phyloP scores from a whole-genome alignment of 257 asterid species.

The Solanum bukasovii region DNA sequence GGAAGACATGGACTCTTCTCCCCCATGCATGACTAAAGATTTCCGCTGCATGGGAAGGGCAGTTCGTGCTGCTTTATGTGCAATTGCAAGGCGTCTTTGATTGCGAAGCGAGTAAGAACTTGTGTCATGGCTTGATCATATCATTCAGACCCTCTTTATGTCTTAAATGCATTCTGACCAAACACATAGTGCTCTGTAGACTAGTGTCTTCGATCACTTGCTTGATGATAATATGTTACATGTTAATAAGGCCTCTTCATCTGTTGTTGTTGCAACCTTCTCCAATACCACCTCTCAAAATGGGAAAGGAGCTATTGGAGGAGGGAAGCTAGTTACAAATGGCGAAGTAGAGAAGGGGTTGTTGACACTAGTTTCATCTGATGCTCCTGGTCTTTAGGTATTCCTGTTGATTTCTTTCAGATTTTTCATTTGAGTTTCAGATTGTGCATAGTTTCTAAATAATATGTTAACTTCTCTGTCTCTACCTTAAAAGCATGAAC shows the following conservation, averaged over 20 bases:
- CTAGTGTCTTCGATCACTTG: constrained; percentile 54
- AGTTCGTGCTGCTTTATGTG: constrained; percentile 73
- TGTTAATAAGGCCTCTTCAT: constrained; percentile 67
- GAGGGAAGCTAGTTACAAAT: constrained; percentile 43
- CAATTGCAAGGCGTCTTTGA: constrained; percentile 86
- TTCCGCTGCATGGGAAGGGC: constrained; percentile 91
- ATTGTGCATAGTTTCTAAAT: not conserved
- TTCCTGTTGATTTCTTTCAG: not conserved
- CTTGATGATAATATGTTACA: constrained; percentile 94
- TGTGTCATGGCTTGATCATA: not conserved
- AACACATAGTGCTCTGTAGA: constrained; percentile 31
- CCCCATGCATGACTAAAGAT: constrained; percentile 89
- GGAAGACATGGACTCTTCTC: constrained; percentile 78
- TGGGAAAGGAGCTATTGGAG: constrained; percentile 43
- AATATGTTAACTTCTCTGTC: not conserved
- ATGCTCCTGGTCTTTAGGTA: constrained; percentile 87
- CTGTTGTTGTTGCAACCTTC: constrained; percentile 60
- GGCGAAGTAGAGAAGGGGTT: constrained; percentile 79
- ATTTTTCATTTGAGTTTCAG: not conserved
- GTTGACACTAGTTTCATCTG: constrained; percentile 70
- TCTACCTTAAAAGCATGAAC: no score
- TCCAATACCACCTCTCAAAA: constrained; percentile 40
- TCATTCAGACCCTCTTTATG: not conserved
- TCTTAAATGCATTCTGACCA: not conserved
- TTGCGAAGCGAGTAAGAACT: constrained; percentile 75